Conservation (phyloP, 2,329 filamentous ascomycete species). For the Colletotrichum gigasporum region DNA sequence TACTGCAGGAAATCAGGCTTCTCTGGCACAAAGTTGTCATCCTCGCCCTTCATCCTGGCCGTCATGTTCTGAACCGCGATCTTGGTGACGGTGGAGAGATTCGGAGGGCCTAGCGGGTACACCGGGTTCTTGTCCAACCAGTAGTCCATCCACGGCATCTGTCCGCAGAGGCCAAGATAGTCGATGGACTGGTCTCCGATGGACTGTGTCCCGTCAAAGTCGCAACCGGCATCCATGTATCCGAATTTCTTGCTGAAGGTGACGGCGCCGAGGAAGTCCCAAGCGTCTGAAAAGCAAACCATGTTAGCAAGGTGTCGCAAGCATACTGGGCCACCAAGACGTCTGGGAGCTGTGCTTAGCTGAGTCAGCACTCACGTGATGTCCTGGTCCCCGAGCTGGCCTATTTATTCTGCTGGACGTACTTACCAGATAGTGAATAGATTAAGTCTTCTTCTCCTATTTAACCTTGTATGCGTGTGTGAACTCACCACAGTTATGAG, state of each 20-base stretch:
- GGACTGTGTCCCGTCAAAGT: constrained; percentile 48
- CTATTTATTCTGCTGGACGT: too few species aligned
- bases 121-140: constrained; percentile 42
- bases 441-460: too few species aligned
- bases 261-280: constrained; percentile 52
- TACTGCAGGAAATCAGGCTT: constrained; percentile 42
- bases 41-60: constrained; percentile 25
- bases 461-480: too few species aligned
- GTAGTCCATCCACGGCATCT: constrained; percentile 39
- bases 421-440: too few species aligned
- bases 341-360: too few species aligned
- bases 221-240: constrained; percentile 48
- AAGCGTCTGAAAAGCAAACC: constrained; percentile 39
- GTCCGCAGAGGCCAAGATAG: constrained; percentile 41
- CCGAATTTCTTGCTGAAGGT: constrained; percentile 52
- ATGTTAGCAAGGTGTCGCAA: neutral
- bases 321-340: too few species aligned
- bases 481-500: too few species aligned
- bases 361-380: too few species aligned
- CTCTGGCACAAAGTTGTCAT: constrained; percentile 16
- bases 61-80: constrained; percentile 34
- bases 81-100: constrained; percentile 33
- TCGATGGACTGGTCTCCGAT: constrained; percentile 41
- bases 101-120: constrained; percentile 36
- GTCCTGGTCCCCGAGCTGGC: too few species aligned